Conservation (phyloP, 2,329 filamentous ascomycete species). For the Thermoascus crustaceus region DNA sequence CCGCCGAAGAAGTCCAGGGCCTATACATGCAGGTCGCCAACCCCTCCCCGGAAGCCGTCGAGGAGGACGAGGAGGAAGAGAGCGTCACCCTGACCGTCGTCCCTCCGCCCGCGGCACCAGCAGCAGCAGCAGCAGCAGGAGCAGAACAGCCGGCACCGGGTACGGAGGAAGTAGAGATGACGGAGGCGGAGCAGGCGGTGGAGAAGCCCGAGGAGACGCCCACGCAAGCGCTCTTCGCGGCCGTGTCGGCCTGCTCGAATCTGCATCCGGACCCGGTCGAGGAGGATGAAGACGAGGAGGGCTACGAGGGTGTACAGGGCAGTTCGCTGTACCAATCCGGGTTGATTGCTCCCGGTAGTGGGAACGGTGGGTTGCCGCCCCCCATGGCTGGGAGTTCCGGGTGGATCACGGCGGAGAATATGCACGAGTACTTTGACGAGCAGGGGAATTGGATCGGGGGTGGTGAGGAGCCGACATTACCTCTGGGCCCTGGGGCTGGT, state of each 20-base stretch:
- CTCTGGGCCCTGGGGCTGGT: conserved; percentile 52
- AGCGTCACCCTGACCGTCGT: conserved; percentile 38
- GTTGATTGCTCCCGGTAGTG: conserved; percentile 26
- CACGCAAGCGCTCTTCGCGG: conserved; percentile 35
- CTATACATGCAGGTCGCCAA: conserved; percentile 42
- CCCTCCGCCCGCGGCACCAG: conserved; percentile 19
- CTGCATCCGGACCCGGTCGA: conserved; percentile 39
- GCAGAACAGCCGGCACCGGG: conserved; percentile 9
- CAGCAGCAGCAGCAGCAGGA: conserved; percentile 5
- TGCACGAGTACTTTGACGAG: conserved; percentile 72
- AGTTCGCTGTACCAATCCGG: conserved; percentile 29
- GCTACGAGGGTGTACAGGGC: conserved; percentile 21
- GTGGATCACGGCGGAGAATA: conserved; percentile 78
- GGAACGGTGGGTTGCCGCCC: conserved; percentile 35
- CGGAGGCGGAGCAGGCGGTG: conserved; percentile 14
- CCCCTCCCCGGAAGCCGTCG: conserved; percentile 15
- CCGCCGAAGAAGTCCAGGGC: conserved; percentile 30
- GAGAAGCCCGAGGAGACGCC: conserved; percentile 28
- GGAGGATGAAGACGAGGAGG: conserved; percentile 27
- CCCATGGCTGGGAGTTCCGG: conserved; percentile 42
- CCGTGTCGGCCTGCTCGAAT: conserved; percentile 42
- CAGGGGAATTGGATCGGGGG: conserved; percentile 68
- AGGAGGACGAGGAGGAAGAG: conserved; percentile 34
- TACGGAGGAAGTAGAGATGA: conserved; percentile 5
- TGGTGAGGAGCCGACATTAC: conserved; percentile 31